A percentile compares a stretch with the other conserved stretches of the same genome.
Conservation (phyloP, 169 alveolate genomes). For the Theileria orientalis region DNA sequence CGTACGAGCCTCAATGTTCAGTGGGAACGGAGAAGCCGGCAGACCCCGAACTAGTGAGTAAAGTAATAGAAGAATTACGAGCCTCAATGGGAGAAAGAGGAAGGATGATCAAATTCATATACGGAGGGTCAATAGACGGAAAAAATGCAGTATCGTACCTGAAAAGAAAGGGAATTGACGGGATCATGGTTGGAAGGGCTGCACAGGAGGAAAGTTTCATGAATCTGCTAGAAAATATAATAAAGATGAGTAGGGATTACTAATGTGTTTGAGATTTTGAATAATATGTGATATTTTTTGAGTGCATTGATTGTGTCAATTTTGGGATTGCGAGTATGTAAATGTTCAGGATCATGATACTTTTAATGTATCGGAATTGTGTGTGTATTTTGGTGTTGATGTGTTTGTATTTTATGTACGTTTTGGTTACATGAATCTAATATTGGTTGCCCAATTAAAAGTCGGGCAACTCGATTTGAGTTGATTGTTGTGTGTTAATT, state of each 20-base stretch:
- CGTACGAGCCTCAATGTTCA: conserved; percentile 47
- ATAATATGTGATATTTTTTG: not conserved
- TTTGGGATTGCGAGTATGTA: not conserved
- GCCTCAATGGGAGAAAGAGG: not conserved
- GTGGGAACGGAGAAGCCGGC: conserved; percentile 53
- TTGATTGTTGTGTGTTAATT: conserved; percentile 10
- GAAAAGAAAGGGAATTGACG: conserved; percentile 23
- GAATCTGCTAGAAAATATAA: conserved; percentile 2
- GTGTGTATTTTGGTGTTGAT: conserved; percentile 16
- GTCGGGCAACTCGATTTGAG: conserved; percentile 7
- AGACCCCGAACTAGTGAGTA: conserved; percentile 27
- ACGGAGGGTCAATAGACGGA: conserved; percentile 51
- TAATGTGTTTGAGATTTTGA: not conserved
- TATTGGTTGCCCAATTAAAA: conserved; percentile 1
- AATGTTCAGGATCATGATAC: conserved; percentile 7
- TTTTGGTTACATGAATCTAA: not conserved
- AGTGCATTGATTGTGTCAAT: not conserved
- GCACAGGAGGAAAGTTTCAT: conserved; percentile 31
- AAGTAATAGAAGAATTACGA: conserved; percentile 14
- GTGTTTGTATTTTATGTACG: not conserved
- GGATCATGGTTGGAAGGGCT: conserved; percentile 51
- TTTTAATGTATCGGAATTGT: too few species aligned
- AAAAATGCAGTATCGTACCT: conserved; percentile 18
- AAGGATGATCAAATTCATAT: conserved; percentile 15
- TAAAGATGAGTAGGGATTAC: not conserved